A percentile compares a stretch with the other conserved stretches of the same genome.
phyloP scores from a whole-genome alignment of 169 alveolate genomes.

The Condylostoma magnum region DNA sequence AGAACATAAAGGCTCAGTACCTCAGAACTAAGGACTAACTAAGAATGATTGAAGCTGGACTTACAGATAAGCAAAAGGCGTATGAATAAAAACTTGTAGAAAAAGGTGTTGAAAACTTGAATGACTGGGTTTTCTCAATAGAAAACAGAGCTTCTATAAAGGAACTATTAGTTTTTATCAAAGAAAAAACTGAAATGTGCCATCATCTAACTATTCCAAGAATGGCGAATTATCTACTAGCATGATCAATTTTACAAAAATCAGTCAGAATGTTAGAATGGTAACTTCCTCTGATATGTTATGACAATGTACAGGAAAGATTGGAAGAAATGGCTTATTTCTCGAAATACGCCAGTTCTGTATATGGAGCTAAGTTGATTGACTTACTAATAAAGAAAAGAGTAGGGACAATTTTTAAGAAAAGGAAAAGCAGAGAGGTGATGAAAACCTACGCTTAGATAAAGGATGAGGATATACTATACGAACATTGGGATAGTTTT shows the following conservation, averaged over 20 bases:
- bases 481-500: neutral
- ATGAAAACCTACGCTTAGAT: neutral
- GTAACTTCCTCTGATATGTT: neutral
- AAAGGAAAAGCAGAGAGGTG: neutral
- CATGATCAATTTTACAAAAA: neutral
- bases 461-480: neutral
- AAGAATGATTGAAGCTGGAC: constrained; percentile 18
- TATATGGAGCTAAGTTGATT: constrained; percentile 15
- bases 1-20: neutral
- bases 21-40: neutral
- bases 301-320: neutral
- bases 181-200: constrained; percentile 10
- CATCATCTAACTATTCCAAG: neutral
- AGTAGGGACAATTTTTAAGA: neutral
- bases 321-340: neutral
- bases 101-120: neutral
- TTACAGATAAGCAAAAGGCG: neutral
- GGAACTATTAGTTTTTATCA: neutral
- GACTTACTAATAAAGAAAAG: constrained; percentile 7
- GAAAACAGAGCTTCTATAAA: constrained; percentile 22
- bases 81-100: neutral
- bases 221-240: constrained; percentile 4
- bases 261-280: neutral
- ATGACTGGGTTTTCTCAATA: constrained; percentile 10
- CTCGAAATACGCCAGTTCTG: neutral